Evolutionary conservation across 345 rosid genomes (phyloP).

Genomic region (Hypericum androsaemum): DNA sequence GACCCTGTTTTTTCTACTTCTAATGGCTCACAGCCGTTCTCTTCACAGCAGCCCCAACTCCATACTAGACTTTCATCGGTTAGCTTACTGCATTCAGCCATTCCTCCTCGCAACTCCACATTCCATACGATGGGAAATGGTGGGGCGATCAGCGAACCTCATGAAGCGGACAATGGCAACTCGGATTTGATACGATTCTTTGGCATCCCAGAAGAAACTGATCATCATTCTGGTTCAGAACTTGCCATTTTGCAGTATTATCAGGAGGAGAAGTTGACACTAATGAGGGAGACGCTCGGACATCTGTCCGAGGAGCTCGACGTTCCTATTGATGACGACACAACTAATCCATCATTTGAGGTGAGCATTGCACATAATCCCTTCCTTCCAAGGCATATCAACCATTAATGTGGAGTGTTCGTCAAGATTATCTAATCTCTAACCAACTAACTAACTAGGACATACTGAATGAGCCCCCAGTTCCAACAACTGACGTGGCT

Average conservation of each 20-base stretch:
- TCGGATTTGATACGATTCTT: conserved; percentile 2
- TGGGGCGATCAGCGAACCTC: too few species aligned
- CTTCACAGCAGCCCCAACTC: background rate
- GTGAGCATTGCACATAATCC: conserved; percentile 1
- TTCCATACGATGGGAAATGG: background rate
- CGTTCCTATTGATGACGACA: conserved; percentile 5
- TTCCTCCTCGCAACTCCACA: background rate
- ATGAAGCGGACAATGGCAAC: background rate
- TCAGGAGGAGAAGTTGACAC: conserved; percentile 5
- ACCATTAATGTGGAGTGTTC: too few species aligned
- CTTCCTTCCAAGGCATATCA: too few species aligned
- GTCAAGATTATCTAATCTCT: too few species aligned
- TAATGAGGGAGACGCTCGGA: conserved; percentile 15
- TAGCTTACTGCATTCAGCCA: background rate
- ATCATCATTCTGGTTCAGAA: background rate
- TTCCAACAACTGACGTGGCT: background rate
- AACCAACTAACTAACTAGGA: conserved; percentile 5
- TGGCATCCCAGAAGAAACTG: conserved; percentile 8
- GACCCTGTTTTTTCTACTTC: background rate
- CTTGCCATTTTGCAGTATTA: background rate
- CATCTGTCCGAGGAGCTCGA: conserved; percentile 21
- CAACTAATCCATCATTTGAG: background rate
- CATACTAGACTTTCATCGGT: background rate
- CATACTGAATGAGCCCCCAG: conserved; percentile 4
- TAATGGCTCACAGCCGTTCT: background rate